Evolutionary conservation across 2,329 filamentous ascomycete species (phyloP), one percentile per base, ranked within the genome.

Genomic region (Trichoderma sp.): DNA sequence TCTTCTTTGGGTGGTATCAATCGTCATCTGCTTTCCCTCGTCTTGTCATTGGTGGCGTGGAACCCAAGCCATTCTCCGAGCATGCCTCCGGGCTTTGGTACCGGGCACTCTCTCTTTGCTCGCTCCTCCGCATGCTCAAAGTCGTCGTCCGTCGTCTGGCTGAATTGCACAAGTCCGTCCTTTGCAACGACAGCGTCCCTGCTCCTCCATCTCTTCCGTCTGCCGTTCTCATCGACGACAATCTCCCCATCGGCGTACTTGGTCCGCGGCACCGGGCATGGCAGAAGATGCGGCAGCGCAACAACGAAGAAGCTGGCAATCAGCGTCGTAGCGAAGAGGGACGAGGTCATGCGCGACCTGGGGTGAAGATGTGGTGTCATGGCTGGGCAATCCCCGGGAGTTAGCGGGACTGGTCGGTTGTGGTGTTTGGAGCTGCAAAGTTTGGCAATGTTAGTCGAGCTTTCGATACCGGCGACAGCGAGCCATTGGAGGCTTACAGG

Each of bases 301-400:
- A 99, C 96, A 71, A 99, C 94, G 72, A 97, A 87, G 80, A 99
- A 97, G 74, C 92, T 96, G 37, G 94, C 90, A 72, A 92, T 86
- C 67, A 98, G 87, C 1, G 95, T 98, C n/a, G 92, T 93, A 62
- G 93, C 94, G 83, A 99, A 99, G 71, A 99, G 90, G 57, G 94
- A 96, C 68, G 92, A 94, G 75, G 96, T 99, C 83, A 93, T 92
- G 76, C 93, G 91, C 74, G 95, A 98, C 80, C 94, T 91, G 40
- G 96, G 96, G 80, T 99, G 96, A 53, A 99, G 89, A 81, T 95
- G 91, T 71, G 93, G 92, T 76, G 93, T 90, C 92, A 96, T 96
- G 59, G 21, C 47, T 31, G 29, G 40, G 27, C 40, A 57, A 61
- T 73, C 65, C 70, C 47, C 59, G 68, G 60, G 29, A 37, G 19